phyloP scores from a whole-genome alignment of 2,329 filamentous ascomycete genomes.

The Chaetomiaceae sp. region DNA sequence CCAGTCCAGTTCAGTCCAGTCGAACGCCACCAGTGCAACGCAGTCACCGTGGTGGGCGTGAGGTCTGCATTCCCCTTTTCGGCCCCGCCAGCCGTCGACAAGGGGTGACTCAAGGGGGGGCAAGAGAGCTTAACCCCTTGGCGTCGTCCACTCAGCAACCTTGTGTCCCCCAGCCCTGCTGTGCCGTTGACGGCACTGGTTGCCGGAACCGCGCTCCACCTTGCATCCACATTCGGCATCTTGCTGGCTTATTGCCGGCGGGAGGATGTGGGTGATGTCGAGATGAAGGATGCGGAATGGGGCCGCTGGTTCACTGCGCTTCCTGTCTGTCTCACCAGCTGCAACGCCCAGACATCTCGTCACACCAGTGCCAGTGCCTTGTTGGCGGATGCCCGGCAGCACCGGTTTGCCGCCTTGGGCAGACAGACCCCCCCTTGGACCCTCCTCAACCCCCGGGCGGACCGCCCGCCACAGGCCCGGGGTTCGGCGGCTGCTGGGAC shows the following conservation, averaged over 20 bases:
- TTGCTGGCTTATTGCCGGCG: constrained; percentile 11
- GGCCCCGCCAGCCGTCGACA: constrained; percentile 10
- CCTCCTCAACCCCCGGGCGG: neutral
- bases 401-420: neutral
- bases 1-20: neutral
- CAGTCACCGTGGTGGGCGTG: neutral
- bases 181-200: constrained; percentile 12
- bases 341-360: neutral
- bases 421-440: no score
- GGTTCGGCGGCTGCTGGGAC: neutral
- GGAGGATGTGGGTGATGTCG: neutral
- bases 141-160: neutral
- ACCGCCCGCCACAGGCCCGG: constrained; percentile 2
- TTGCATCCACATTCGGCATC: constrained; percentile 13
- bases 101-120: no score
- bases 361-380: neutral
- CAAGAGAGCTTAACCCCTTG: no score
- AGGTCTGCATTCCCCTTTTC: neutral
- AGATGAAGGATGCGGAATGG: neutral
- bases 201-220: constrained; percentile 8
- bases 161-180: no score
- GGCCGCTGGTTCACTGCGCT: neutral
- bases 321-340: neutral
- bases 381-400: neutral
- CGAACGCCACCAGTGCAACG: neutral